These are phyloP conservation scores for Scheffersomyces segobiensis DNA, from an alignment of 1,139 yeast genomes.

Conservation along the genomic window DNA sequence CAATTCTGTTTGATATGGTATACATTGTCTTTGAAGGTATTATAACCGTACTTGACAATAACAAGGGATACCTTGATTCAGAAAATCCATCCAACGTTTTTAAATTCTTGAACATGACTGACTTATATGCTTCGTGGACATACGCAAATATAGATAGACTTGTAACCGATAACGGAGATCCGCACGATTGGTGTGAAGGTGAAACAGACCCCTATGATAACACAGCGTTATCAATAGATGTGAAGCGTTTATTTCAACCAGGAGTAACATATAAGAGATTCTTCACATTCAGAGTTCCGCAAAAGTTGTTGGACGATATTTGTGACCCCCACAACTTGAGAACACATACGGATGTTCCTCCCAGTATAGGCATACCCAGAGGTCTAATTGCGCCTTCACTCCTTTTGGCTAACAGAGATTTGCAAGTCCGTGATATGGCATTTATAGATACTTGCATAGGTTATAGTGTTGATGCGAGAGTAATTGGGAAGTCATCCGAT, in stretches of 20 bases:
- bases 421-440: constrained; percentile 32
- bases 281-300: constrained; percentile 45
- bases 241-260: constrained; percentile 32
- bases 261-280: constrained; percentile 35
- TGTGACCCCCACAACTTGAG: constrained; percentile 37
- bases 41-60: constrained; percentile 25
- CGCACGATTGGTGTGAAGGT: constrained; percentile 52
- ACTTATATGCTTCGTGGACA: constrained; percentile 49
- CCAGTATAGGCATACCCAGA: constrained; percentile 34
- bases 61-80: constrained; percentile 29
- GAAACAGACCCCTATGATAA: constrained; percentile 48
- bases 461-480: constrained; percentile 41
- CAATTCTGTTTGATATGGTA: constrained; percentile 37
- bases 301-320: constrained; percentile 37
- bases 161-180: constrained; percentile 48
- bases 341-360: constrained; percentile 39
- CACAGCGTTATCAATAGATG: constrained; percentile 32
- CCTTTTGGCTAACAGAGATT: constrained; percentile 23
- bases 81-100: constrained; percentile 28
- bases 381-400: constrained; percentile 15
- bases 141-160: constrained; percentile 48
- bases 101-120: constrained; percentile 46
- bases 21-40: constrained; percentile 36
- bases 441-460: constrained; percentile 35
- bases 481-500: constrained; percentile 43